Evolutionary conservation across 1,284 basidiomycete species (phyloP), one percentile per base, ranked within the genome.

Genomic region (Mrakiaceae sp.): DNA sequence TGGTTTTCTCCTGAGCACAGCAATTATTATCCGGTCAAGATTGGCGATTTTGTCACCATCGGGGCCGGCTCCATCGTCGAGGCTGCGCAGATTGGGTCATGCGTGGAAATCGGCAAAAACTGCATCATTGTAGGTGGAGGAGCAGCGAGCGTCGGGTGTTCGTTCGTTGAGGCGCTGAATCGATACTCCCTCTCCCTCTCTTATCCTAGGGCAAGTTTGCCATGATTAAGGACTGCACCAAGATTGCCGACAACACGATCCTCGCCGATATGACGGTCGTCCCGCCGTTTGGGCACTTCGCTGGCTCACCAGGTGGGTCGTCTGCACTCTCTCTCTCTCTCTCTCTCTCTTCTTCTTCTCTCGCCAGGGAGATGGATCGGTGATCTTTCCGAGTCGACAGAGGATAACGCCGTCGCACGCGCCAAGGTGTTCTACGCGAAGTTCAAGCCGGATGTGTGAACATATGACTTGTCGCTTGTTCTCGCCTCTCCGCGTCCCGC

Each of bases 11-110:
- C 27, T 27, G 27, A 27, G 27, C 16, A 3, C 16, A 97, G 96
- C 81, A 97, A 96, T 70, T 98, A 96, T 77, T 97, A 98, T 72
- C 95, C 96, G 2, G 90, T 97, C 85, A 93, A 95, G 74, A 85
- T 98, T 43, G 90, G 91, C 2, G 94, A 98, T 76, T 87, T 90
- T 73, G 95, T 98, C 42, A 87, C 92, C 67, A 90, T 99, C 59
- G 96, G 95, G 4, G 83, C 87, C 14, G 84, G 85, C 67, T 85
- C 84, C 44, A 84, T 98, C 62, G 83, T 98, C 12, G 94, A 99
- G 77, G 95, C 96, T 0, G 93, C 94, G 0, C 88, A 86, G 2
- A 91, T 98, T 47, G 96, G 96, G 0, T 90, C 87, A 72, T 86
- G 94, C 70, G 93, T 98, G 50, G 86, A 94, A 72, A 96, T 99